Conservation (phyloP, 2,329 filamentous ascomycete genomes). For the Coniochaeta pulveracea region DNA sequence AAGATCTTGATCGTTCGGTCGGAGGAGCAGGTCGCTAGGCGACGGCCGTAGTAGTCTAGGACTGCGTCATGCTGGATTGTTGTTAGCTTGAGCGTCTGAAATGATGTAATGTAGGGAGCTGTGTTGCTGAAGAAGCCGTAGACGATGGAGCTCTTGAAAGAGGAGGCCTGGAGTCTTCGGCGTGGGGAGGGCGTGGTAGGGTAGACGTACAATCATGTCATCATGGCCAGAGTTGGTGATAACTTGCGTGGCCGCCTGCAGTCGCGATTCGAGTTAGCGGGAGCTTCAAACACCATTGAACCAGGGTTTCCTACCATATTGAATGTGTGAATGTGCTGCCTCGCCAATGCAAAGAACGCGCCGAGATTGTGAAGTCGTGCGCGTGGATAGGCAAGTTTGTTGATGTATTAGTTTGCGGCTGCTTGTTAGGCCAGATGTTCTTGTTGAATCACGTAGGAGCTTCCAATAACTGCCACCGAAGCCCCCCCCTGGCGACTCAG, state of each 20-base stretch:
- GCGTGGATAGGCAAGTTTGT: background rate
- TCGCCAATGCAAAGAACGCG: no score
- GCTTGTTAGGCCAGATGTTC: constrained; percentile 3
- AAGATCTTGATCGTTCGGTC: constrained; percentile 99
- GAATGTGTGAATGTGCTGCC: background rate
- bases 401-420: background rate
- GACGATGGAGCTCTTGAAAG: no score
- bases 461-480: background rate
- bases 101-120: no score
- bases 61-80: constrained; percentile 77
- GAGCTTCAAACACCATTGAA: background rate
- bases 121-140: no score
- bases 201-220: constrained; percentile 91
- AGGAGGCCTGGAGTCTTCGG: no score
- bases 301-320: background rate
- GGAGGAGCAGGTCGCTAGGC: constrained; percentile 92
- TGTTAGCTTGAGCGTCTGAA: background rate
- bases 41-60: constrained; percentile 94
- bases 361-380: background rate
- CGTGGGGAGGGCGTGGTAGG: constrained; percentile 1
- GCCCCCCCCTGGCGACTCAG: background rate
- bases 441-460: background rate
- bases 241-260: constrained; percentile 47
- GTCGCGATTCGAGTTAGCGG: constrained; percentile 5
- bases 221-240: constrained; percentile 85